phyloP scores from a whole-genome alignment of 2,329 filamentous ascomycete species.

The Pseudopithomyces maydicus region DNA sequence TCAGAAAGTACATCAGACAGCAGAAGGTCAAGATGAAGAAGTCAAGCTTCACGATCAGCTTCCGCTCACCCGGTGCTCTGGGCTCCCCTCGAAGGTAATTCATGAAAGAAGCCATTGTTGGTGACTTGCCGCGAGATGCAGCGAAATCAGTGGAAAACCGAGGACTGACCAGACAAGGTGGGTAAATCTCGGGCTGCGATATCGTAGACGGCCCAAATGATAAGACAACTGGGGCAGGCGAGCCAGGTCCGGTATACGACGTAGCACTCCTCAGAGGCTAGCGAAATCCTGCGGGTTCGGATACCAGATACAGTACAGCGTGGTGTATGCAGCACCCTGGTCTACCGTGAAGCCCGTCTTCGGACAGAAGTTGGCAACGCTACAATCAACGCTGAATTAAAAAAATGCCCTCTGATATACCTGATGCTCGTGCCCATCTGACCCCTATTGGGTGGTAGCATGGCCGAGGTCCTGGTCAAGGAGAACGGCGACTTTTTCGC shows the following conservation, averaged over 20 bases:
- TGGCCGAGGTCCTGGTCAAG: background rate
- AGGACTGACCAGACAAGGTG: background rate
- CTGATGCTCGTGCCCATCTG: no score
- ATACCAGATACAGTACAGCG: background rate
- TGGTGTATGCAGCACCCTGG: background rate
- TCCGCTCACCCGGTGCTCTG: conserved; percentile 27
- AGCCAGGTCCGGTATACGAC: background rate
- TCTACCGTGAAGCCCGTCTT: background rate
- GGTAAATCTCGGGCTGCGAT: background rate
- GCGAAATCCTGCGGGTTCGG: background rate
- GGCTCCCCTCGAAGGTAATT: conserved; percentile 43
- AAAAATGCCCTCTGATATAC: no score
- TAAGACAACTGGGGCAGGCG: background rate
- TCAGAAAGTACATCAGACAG: conserved; percentile 54
- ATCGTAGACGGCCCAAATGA: background rate
- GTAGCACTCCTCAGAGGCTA: background rate
- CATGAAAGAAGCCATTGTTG: conserved; percentile 33
- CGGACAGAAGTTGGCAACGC: background rate
- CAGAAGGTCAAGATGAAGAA: conserved; percentile 70
- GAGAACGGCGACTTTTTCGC: background rate
- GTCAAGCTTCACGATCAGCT: conserved; percentile 63
- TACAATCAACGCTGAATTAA: no score
- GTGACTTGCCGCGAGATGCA: background rate
- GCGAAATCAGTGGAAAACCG: background rate
- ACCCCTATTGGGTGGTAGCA: no score